These are phyloP conservation scores for Volutella citrinella DNA, from an alignment of 2,329 filamentous ascomycete genomes.

Conservation along the genomic window DNA sequence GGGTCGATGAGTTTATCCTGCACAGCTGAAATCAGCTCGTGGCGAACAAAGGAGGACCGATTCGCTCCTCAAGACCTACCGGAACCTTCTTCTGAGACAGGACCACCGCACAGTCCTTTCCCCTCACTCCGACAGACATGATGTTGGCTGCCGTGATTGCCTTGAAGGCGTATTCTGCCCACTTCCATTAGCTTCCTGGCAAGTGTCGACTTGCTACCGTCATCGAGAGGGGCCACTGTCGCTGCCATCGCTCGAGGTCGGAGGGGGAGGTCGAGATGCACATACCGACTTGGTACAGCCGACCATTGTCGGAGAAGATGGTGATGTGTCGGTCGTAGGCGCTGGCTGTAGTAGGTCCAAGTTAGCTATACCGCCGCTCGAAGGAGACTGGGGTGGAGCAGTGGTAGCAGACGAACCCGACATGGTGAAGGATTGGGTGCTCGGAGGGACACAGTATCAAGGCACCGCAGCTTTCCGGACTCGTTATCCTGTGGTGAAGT, in stretches of 20 bases:
- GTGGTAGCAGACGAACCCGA: slow-evolving; percentile 50
- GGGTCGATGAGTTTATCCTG: slow-evolving; percentile 99
- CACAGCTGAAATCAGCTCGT: slow-evolving; percentile 20
- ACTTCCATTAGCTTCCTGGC: slow-evolving; percentile 25
- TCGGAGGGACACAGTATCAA: too few relatives aligned
- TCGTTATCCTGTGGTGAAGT: too few relatives aligned
- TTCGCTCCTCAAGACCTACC: too few relatives aligned
- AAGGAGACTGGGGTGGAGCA: too few relatives aligned
- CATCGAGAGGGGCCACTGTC: too few relatives aligned
- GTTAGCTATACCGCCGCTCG: slow-evolving; percentile 29
- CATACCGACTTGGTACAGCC: slow-evolving; percentile 99
- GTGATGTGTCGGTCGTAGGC: slow-evolving; percentile 99
- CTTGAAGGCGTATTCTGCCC: slow-evolving; percentile 98
- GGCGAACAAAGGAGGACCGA: too few relatives aligned
- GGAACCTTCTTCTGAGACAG: slow-evolving; percentile 99
- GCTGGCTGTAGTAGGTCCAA: slow-evolving; percentile 43
- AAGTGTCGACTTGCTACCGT: too few relatives aligned
- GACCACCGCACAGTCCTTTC: slow-evolving; percentile 96
- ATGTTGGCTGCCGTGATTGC: slow-evolving; percentile 99
- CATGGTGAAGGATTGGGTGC: slow-evolving; percentile 41
- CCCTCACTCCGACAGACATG: slow-evolving; percentile 92
- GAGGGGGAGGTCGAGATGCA: slow-evolving; percentile 8
- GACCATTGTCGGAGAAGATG: slow-evolving; percentile 98
- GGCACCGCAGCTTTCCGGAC: too few relatives aligned
- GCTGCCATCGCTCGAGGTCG: slow-evolving; percentile 2